phyloP scores from a whole-genome alignment of 2,329 filamentous ascomycete genomes.

The Grosmannia huntii region DNA sequence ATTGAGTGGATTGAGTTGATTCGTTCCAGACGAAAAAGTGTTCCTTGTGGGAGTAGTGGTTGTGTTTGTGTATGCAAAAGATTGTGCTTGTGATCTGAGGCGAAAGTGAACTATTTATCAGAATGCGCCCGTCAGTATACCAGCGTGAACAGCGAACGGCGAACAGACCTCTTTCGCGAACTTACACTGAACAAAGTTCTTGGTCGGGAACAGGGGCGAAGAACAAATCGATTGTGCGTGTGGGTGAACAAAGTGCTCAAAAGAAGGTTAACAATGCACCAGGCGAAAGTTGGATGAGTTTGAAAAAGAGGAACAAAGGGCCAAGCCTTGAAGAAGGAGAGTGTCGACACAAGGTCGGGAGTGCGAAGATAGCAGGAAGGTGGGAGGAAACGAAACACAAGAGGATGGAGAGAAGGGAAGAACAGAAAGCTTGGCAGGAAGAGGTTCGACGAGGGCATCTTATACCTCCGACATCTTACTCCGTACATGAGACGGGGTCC shows the following conservation, averaged over 20 bases:
- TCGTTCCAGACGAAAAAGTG: slow-evolving; percentile 28
- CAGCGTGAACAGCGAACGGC: neutral
- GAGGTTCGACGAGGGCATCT: neutral
- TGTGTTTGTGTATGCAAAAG: neutral
- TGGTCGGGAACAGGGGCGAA: neutral
- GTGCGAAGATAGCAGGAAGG: slow-evolving; percentile 1
- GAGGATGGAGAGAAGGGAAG: neutral
- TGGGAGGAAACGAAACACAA: neutral
- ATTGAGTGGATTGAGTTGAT: slow-evolving; percentile 1
- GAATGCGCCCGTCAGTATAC: neutral
- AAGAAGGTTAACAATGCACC: slow-evolving; percentile 25
- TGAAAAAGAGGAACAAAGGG: slow-evolving; percentile 16
- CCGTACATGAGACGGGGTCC: neutral
- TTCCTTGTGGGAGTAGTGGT: slow-evolving; percentile 1
- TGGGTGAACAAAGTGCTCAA: slow-evolving; percentile 13
- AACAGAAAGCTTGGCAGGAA: slow-evolving; percentile 1
- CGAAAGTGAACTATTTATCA: neutral
- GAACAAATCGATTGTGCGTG: neutral
- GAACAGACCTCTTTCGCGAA: neutral
- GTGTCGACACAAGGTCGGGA: slow-evolving; percentile 5
- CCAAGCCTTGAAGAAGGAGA: slow-evolving; percentile 23
- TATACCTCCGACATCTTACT: neutral
- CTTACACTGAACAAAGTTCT: neutral
- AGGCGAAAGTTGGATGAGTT: slow-evolving; percentile 19
- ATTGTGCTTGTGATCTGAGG: neutral